Evolutionary conservation across 1,284 basidiomycete species (phyloP).

Genomic region (Sanghuangporus sanghuang): DNA sequence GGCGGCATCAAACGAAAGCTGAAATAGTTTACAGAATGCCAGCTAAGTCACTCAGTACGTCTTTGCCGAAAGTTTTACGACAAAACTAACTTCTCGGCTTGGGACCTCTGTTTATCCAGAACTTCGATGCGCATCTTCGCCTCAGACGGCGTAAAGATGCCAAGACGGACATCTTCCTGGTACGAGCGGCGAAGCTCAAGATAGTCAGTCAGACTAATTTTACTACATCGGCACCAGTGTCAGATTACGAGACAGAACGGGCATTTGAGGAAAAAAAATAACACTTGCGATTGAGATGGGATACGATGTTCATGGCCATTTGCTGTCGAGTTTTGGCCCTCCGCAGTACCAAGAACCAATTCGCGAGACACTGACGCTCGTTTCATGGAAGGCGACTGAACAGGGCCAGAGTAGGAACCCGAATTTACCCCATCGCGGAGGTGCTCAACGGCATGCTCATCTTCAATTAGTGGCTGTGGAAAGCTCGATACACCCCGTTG

Average conservation of each 20-base stretch:
- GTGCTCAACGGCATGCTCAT: conserved; percentile 8
- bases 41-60: background rate
- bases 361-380: background rate
- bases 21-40: background rate
- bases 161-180: conserved; percentile 14
- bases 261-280: background rate
- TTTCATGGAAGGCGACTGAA: conserved; percentile 10
- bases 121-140: conserved; percentile 10
- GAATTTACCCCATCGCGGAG: background rate
- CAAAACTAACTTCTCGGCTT: conserved; percentile 1
- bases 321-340: conserved; percentile 4
- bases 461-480: conserved; percentile 1
- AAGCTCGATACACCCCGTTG: background rate
- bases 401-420: conserved; percentile 9
- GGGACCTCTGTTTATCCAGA: conserved; percentile 9
- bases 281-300: background rate
- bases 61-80: background rate
- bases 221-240: background rate
- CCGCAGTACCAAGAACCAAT: background rate
- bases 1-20: background rate
- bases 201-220: conserved; percentile 7
- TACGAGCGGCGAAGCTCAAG: conserved; percentile 13
- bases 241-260: background rate
- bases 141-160: conserved; percentile 12
- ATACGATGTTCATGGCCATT: conserved; percentile 1